phyloP scores from a whole-genome alignment of 129 eudicot species.

The Apium graveolens region DNA sequence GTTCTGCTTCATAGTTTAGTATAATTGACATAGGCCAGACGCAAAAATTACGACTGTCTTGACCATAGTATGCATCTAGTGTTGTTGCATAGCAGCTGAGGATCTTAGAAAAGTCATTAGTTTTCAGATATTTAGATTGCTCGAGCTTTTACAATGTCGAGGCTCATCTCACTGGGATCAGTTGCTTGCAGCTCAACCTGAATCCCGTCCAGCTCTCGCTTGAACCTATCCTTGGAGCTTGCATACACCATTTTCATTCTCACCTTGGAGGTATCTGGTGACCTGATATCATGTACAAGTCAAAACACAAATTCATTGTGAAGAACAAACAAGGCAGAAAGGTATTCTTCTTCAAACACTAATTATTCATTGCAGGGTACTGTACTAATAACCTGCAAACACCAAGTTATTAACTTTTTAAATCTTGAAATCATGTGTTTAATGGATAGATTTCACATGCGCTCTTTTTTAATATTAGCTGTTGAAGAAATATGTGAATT shows the following conservation, averaged over 20 bases:
- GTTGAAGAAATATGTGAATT: background rate
- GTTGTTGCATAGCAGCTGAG: background rate
- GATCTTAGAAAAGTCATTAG: background rate
- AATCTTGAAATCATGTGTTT: background rate
- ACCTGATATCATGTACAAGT: slow-evolving; percentile 28
- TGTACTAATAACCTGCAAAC: background rate
- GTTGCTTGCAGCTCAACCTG: slow-evolving; percentile 90
- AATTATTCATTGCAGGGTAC: background rate
- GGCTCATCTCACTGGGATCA: slow-evolving; percentile 91
- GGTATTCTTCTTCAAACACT: background rate
- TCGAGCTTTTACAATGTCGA: slow-evolving; percentile 71
- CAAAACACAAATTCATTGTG: too few species aligned
- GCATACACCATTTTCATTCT: slow-evolving; percentile 97
- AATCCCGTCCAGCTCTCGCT: slow-evolving; percentile 86
- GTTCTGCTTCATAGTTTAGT: background rate
- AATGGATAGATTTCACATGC: background rate
- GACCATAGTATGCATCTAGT: background rate
- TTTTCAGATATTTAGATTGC: slow-evolving; percentile 30
- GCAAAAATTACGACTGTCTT: slow-evolving; percentile 1
- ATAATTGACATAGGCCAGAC: slow-evolving; percentile 1
- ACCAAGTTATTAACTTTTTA: background rate
- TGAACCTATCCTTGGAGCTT: slow-evolving; percentile 89
- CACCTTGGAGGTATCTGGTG: slow-evolving; percentile 80
- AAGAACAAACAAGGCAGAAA: background rate
- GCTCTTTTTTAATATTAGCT: background rate